Base-by-base conservation (phyloP, 805 yeast species). In the Zygotorulaspora sp. region DNA sequence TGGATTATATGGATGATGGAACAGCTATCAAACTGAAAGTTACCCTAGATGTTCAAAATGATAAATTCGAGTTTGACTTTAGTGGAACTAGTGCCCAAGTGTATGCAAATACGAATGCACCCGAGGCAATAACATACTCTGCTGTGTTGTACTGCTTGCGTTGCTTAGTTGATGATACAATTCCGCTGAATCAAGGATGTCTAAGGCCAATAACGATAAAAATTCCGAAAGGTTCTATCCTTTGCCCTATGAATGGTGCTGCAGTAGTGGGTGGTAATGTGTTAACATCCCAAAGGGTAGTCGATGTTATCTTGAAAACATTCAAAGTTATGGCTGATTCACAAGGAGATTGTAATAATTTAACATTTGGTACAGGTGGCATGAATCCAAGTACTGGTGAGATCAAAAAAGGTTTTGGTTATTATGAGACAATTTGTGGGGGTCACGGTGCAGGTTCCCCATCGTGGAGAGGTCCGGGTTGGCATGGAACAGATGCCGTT, bases 221-320 rank as follows among this genome's bases (percentile, higher is more conserved):
- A 2, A 74, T 80, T 34, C 89, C 88, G 3, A 65, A 68, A 31
- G 74, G 74, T 9, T 74, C 82, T 2, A 62, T 83, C 10, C 65
- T 90, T 9, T 72, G 81, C 14, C 97, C 97, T 1, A 75, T 79
- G 12, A 73, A 72, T 24, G 89, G 83, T 11, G 90, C 94, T 31
- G 97, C 97, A 1, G 95, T 86, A 27, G 97, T 89, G 17, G 90
- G 88, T 28, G 96, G 96, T 6, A 90, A 90, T 59, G 97, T 90
- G 5, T 82, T 89, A 63, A 90, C 97, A 1, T 83, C 96, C 2
- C 97, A 90, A 61, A 73, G 96, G 50, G 78, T 90, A 31, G 87
- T 95, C 0, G 97, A 88, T 62, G 89, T 83, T 2, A 75, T 90
- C 28, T 68, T 90, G 52, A 82, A 80, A 52, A 92, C 97, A 0